phyloP scores from a whole-genome alignment of 768 basidiomycete genomes.

The Cystofilobasidium capitatum region DNA sequence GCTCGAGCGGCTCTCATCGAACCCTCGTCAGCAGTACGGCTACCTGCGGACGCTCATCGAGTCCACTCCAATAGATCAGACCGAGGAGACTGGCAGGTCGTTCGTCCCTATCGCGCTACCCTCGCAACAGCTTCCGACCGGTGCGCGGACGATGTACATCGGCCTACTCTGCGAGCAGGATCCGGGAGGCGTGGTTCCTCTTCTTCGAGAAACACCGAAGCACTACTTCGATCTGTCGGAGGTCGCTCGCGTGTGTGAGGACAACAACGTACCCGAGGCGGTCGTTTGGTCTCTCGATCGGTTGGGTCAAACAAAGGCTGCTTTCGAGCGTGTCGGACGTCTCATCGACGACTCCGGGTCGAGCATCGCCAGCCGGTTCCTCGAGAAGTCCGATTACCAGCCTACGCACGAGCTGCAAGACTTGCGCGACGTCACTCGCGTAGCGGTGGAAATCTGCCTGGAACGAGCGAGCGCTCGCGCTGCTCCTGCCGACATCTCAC shows the following conservation, averaged over 20 bases:
- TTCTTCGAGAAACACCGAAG: constrained; percentile 50
- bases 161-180: constrained; percentile 63
- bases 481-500: constrained; percentile 35
- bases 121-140: background rate
- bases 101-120: background rate
- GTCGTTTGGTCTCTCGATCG: constrained; percentile 70
- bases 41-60: constrained; percentile 71
- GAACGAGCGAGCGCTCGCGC: constrained; percentile 42
- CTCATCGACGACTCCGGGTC: constrained; percentile 34
- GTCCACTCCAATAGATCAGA: constrained; percentile 40
- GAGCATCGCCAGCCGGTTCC: constrained; percentile 22
- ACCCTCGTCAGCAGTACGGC: constrained; percentile 52
- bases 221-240: constrained; percentile 51
- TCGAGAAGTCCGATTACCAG: constrained; percentile 16
- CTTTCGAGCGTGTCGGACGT: constrained; percentile 56
- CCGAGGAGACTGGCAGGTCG: constrained; percentile 39
- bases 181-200: constrained; percentile 53
- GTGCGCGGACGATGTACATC: constrained; percentile 46
- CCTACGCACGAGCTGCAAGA: constrained; percentile 42
- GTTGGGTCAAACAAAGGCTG: constrained; percentile 53
- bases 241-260: constrained; percentile 57
- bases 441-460: constrained; percentile 60
- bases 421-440: constrained; percentile 52
- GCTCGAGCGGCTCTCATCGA: constrained; percentile 46
- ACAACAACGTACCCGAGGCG: constrained; percentile 57